Conservation (phyloP, 164 flowering plant species). For the Magnolia changhungtana region DNA sequence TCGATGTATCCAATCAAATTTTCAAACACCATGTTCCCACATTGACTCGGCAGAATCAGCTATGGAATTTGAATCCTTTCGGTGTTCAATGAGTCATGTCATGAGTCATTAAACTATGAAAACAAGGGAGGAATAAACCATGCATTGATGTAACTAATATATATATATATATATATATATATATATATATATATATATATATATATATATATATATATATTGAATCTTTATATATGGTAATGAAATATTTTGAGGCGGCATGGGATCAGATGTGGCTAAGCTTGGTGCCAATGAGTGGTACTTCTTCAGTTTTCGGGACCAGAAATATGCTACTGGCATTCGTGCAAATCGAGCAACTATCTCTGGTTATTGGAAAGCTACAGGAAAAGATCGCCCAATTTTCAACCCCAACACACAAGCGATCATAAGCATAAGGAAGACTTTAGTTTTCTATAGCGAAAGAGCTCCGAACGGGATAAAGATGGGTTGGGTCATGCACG, state of each 20-base stretch:
- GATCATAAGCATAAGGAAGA: conserved; percentile 77
- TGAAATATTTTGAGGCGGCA: background rate
- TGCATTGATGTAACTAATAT: too few species aligned
- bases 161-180: too few species aligned
- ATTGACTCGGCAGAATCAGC: too few species aligned
- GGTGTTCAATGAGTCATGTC: too few species aligned
- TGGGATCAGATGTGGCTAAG: conserved; percentile 59
- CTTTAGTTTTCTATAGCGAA: conserved; percentile 67
- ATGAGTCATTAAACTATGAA: too few species aligned
- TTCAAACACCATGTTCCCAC: too few species aligned
- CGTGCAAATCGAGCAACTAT: conserved; percentile 72
- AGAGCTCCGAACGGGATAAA: conserved; percentile 83
- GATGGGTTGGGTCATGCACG: conserved; percentile 91
- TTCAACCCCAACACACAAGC: conserved; percentile 39
- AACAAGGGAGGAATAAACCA: too few species aligned
- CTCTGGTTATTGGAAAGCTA: conserved; percentile 89
- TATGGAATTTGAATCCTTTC: too few species aligned
- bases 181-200: too few species aligned
- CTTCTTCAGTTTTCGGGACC: conserved; percentile 85
- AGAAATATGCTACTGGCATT: conserved; percentile 74
- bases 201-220: too few species aligned
- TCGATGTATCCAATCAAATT: too few species aligned
- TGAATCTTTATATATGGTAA: background rate
- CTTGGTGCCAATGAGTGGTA: conserved; percentile 83
- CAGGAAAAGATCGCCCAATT: conserved; percentile 74